Conservation (phyloP, 805 yeast genomes). For the Kuraishia molischiana region DNA sequence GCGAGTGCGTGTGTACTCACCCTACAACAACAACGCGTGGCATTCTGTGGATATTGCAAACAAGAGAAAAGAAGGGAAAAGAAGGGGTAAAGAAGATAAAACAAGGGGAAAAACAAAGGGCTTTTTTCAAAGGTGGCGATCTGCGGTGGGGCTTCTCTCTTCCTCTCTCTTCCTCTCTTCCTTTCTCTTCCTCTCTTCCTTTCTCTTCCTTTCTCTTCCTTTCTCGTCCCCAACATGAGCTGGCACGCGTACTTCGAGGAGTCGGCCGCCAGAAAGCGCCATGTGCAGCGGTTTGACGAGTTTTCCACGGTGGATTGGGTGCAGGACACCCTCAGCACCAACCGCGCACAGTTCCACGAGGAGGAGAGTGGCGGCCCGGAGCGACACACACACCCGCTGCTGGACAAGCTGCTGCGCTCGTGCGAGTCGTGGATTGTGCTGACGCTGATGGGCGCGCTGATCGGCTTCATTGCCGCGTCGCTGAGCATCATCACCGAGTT, state of each 20-base stretch:
- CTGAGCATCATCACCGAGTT: slow-evolving; percentile 80
- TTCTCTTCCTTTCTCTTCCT: no score
- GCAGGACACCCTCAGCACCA: slow-evolving; percentile 45
- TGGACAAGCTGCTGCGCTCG: slow-evolving; percentile 21
- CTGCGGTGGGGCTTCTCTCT: no score
- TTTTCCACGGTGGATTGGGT: slow-evolving; percentile 67
- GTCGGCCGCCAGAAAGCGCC: slow-evolving; percentile 7
- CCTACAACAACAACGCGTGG: slow-evolving; percentile 4
- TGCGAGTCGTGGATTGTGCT: slow-evolving; percentile 65
- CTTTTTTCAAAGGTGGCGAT: no score
- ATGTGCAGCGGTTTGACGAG: slow-evolving; percentile 42
- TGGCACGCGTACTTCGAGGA: slow-evolving; percentile 14
- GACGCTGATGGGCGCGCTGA: slow-evolving; percentile 61
- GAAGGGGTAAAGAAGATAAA: background rate
- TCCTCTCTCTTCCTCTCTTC: no score
- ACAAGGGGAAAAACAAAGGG: background rate
- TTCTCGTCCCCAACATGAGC: no score
- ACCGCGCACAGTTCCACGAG: slow-evolving; percentile 19
- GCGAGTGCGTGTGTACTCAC: background rate
- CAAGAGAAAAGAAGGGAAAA: background rate
- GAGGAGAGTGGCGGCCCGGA: slow-evolving; percentile 4
- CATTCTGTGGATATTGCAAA: no score
- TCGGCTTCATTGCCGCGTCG: slow-evolving; percentile 79
- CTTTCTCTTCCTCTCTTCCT: no score
- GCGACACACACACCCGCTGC: slow-evolving; percentile 8